Percentiles rank a stretch among this genome's conserved stretches.
Conservation (phyloP, 345 rosid species). For the Eutrema japonicum region DNA sequence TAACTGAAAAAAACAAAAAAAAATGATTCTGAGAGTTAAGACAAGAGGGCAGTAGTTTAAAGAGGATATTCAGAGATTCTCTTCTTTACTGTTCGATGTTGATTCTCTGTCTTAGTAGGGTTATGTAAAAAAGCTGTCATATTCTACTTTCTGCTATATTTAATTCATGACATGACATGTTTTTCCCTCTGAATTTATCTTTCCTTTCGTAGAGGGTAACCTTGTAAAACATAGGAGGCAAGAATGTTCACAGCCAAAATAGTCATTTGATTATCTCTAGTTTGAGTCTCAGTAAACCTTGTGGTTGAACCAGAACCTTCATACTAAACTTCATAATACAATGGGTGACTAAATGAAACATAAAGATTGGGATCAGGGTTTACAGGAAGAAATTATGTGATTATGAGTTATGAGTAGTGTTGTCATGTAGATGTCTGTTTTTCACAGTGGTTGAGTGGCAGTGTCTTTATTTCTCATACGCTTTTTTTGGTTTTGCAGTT, state of each 20-base stretch:
- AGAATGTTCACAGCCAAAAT: constrained; percentile 14
- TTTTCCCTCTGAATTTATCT: not conserved
- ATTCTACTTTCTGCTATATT: constrained; percentile 22
- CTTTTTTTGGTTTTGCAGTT: not conserved
- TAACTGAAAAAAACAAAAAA: constrained; percentile 42
- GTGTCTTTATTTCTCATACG: constrained; percentile 17
- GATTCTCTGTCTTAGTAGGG: constrained; percentile 39
- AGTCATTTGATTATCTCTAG: not conserved
- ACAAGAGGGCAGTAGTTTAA: constrained; percentile 59
- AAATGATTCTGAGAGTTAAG: constrained; percentile 42
- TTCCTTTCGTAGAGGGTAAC: not conserved
- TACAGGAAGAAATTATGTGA: not conserved
- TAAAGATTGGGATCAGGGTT: not conserved
- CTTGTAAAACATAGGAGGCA: constrained; percentile 19
- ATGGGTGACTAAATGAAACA: constrained; percentile 9
- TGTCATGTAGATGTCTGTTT: not conserved
- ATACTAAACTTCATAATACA: not conserved
- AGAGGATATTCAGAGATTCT: constrained; percentile 58
- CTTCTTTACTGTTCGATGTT: constrained; percentile 42
- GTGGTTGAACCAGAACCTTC: constrained; percentile 5
- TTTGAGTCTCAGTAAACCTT: not conserved
- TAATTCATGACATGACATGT: not conserved
- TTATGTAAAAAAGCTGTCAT: constrained; percentile 36
- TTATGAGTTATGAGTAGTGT: not conserved
- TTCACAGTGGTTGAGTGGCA: constrained; percentile 19